phyloP scores from a whole-genome alignment of 768 basidiomycete species.

The Mrakia gelida region DNA sequence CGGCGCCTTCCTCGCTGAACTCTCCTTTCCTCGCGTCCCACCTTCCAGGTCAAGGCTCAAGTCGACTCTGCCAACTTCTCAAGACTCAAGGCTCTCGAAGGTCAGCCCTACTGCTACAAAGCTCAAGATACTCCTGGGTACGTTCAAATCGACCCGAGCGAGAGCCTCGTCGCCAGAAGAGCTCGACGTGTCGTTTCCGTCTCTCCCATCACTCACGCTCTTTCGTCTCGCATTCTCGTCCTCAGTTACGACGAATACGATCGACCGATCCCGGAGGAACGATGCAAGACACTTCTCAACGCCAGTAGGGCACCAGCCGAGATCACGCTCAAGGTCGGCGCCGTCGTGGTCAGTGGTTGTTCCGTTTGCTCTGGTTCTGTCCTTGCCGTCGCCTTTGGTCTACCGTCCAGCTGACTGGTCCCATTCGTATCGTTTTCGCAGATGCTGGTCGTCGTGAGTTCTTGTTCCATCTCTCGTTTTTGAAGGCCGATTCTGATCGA shows the following conservation, averaged over 20 bases:
- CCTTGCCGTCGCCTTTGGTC: too few species aligned
- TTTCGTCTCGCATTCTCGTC: neutral
- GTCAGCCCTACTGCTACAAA: neutral
- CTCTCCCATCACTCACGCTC: neutral
- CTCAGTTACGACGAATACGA: slow-evolving; percentile 7
- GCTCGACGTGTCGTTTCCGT: neutral
- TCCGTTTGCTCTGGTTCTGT: too few species aligned
- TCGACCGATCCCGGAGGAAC: neutral
- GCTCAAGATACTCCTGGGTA: slow-evolving; percentile 13
- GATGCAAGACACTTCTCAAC: neutral
- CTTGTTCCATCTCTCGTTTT: neutral
- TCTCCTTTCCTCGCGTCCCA: neutral
- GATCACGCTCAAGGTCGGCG: slow-evolving; percentile 16
- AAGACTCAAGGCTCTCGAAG: neutral
- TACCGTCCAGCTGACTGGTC: neutral
- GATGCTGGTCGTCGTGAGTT: slow-evolving; percentile 12
- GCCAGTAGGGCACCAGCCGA: neutral
- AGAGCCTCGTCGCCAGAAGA: too few species aligned
- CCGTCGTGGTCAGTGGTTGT: slow-evolving; percentile 12
- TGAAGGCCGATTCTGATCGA: neutral
- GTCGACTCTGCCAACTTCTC: slow-evolving; percentile 11
- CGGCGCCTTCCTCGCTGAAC: neutral
- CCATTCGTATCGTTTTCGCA: neutral
- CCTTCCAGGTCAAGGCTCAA: neutral
- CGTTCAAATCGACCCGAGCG: neutral